Conservation (phyloP, 805 yeast species). For the Candida patagonica region DNA sequence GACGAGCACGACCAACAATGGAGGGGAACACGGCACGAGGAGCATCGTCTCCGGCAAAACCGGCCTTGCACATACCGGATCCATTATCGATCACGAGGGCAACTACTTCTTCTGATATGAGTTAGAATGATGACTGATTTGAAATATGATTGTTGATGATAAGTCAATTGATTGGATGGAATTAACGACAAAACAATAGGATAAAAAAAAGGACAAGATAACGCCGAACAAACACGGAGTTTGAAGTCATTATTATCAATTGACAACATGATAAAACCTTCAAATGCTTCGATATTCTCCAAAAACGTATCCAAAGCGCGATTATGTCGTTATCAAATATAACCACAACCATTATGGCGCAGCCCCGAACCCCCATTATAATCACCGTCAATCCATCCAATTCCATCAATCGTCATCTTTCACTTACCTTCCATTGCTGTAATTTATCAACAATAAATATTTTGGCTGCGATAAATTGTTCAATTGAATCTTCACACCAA, state of each 20-base stretch:
- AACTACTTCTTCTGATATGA: slow-evolving; percentile 4
- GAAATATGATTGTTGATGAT: background rate
- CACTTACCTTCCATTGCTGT: slow-evolving; percentile 10
- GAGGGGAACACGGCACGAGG: slow-evolving; percentile 99
- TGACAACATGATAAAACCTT: no score
- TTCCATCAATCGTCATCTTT: no score
- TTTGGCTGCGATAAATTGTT: background rate
- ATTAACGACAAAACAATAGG: background rate
- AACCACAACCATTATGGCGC: no score
- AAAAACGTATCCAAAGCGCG: no score
- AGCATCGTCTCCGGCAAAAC: slow-evolving; percentile 99
- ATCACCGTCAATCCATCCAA: no score
- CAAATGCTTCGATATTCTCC: no score
- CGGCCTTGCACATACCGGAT: slow-evolving; percentile 99
- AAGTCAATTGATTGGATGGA: background rate
- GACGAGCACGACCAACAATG: slow-evolving; percentile 99
- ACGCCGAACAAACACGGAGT: background rate
- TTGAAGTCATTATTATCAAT: no score
- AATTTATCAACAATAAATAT: background rate
- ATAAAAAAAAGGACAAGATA: background rate
- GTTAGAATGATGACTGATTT: slow-evolving; percentile 10
- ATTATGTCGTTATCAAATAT: no score
- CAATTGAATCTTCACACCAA: background rate
- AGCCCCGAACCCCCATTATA: no score
- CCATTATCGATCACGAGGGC: slow-evolving; percentile 90